Conservation (phyloP, 495 filamentous ascomycete genomes). For the Hypoxylon fragiforme region DNA sequence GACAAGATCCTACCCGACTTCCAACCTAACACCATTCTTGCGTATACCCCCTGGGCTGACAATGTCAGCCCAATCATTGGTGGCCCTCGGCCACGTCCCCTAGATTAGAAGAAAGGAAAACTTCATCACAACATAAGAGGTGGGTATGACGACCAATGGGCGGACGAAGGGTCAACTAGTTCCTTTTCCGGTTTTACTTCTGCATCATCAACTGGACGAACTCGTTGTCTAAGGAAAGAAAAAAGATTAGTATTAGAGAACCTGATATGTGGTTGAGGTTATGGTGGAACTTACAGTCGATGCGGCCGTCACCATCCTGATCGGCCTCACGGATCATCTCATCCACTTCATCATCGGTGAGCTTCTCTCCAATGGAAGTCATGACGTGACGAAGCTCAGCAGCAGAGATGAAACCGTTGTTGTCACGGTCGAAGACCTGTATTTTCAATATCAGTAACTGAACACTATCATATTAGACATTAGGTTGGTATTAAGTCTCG, state of each 20-base stretch:
- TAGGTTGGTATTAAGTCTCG: neutral
- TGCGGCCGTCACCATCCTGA: conserved; percentile 94
- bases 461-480: neutral
- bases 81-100: conserved; percentile 15
- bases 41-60: conserved; percentile 20
- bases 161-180: conserved; percentile 20
- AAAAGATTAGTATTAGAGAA: conserved; percentile 42
- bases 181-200: conserved; percentile 66
- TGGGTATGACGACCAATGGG: conserved; percentile 35
- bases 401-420: conserved; percentile 98
- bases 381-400: conserved; percentile 98
- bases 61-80: conserved; percentile 19
- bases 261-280: neutral
- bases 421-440: conserved; percentile 98
- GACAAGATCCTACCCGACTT: conserved; percentile 31
- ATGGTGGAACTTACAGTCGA: conserved; percentile 73
- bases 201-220: conserved; percentile 99
- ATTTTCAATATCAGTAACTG: conserved; percentile 25
- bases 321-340: conserved; percentile 99
- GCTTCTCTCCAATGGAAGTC: conserved; percentile 99
- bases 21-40: conserved; percentile 34
- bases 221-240: conserved; percentile 78
- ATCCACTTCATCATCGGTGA: conserved; percentile 98
- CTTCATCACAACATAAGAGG: conserved; percentile 34
- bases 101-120: conserved; percentile 27